phyloP scores from a whole-genome alignment of 306 rosid genomes.

The Vigna angularis region DNA sequence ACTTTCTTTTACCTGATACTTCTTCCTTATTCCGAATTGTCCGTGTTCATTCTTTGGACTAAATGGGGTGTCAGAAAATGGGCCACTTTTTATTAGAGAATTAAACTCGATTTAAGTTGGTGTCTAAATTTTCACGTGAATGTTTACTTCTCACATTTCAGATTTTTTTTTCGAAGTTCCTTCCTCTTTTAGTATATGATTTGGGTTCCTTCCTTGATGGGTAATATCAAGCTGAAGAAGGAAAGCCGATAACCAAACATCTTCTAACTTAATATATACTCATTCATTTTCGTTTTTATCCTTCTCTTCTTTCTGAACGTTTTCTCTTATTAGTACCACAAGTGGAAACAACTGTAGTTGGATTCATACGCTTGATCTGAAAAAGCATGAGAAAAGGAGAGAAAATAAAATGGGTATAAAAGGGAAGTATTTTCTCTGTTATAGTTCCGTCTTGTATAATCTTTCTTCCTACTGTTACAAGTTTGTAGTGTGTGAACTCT shows the following conservation, averaged over 20 bases:
- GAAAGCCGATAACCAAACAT: conserved; percentile 13
- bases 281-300: conserved; percentile 24
- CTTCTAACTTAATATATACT: background rate
- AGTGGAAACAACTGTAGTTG: conserved; percentile 59
- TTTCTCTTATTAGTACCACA: conserved; percentile 39
- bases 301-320: conserved; percentile 32
- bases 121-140: conserved; percentile 9
- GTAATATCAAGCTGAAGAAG: conserved; percentile 29
- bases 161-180: background rate
- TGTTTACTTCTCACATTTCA: conserved; percentile 8
- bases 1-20: conserved; percentile 16
- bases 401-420: conserved; percentile 37
- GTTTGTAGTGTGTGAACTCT: conserved; percentile 46
- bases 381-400: conserved; percentile 49
- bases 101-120: background rate
- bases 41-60: conserved; percentile 33
- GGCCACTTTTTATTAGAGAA: conserved; percentile 9
- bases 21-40: conserved; percentile 16
- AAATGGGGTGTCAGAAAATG: conserved; percentile 39
- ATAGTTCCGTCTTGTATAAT: conserved; percentile 69
- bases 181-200: background rate
- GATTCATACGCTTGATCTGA: conserved; percentile 71
- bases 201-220: conserved; percentile 34
- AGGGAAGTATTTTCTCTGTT: conserved; percentile 44
- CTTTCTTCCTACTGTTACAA: conserved; percentile 48